Conservation (phyloP, 345 rosid species). For the Angophora floribunda region DNA sequence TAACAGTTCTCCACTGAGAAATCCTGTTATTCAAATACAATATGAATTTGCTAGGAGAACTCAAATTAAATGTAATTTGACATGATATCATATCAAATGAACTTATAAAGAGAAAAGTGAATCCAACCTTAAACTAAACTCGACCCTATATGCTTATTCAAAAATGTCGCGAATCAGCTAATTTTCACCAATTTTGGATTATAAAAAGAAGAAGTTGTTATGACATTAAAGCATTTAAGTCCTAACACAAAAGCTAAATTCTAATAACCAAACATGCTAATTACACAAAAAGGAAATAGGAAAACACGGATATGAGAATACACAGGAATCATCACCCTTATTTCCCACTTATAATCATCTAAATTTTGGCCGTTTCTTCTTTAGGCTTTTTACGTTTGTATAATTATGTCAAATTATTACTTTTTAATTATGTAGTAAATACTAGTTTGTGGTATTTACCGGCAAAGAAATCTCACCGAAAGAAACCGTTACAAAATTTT, state of each 20-base stretch:
- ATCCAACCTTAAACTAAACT: background rate
- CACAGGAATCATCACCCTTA: background rate
- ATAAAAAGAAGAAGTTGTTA: background rate
- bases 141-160: accelerated
- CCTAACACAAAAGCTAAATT: background rate
- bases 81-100: too few species aligned
- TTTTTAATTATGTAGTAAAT: background rate
- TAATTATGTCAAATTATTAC: background rate
- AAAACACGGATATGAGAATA: accelerated
- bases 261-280: background rate
- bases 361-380: background rate
- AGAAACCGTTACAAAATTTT: background rate
- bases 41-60: background rate
- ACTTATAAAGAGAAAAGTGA: background rate
- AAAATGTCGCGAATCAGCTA: background rate
- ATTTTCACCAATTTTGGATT: background rate
- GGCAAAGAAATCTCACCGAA: background rate
- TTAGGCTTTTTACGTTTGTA: background rate
- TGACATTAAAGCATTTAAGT: background rate
- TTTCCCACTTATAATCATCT: background rate
- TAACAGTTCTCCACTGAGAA: too few species aligned
- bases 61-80: too few species aligned
- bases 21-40: accelerated
- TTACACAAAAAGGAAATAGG: background rate
- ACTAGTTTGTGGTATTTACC: background rate